Base-by-base conservation (phyloP, 2,329 filamentous ascomycete genomes). In the Pseudopithomyces chartarum region DNA sequence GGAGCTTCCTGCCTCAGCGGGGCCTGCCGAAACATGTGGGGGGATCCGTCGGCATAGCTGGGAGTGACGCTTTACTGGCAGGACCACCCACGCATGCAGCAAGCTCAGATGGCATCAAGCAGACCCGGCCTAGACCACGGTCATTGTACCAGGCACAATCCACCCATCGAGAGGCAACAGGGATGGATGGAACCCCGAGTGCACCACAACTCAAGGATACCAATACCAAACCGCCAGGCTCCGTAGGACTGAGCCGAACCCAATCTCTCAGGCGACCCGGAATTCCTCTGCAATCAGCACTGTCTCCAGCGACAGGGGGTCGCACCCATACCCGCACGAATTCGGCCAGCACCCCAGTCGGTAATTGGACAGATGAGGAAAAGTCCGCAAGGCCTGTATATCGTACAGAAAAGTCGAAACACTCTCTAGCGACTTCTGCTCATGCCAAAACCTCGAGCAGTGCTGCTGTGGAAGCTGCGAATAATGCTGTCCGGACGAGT, bases 1-100 rank as follows among this genome's bases (percentile, higher is more conserved):
- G 68, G 23, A 74, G 73, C 56, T 62, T 73, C 50, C 63, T 75
- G 29, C 72, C 71, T 15, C 73, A 75, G 48, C 68, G 64, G 34
- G 71, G 71, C n/a, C 64, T 69, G 20, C 49, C 64, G n/a, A 71
- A 53, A 44, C 54, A 59, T 20, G 55, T 60, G 13, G 20, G 39
- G 19, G 49, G 55, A 22, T 51, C 52, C 17, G 55, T 33, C 19
- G 56, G 45, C 10, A 15, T 34, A n/a, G 54, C 44, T 20, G 47
- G 50, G 26, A 46, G 23, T 19, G 38, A 46, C 13, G 38, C 43
- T 26, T 10, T 42, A 32, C 48, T 32, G 10, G 40, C 17, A 23
- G 36, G 53, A 36, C 15, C 50, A 20, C 19, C 57, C 3, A 32
- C 58, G 15, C 52, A 55, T 20, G 32, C 56, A 26, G 46, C 58